A percentile compares a stretch with the other conserved stretches of the same genome.
phyloP scores from a whole-genome alignment of 2,329 filamentous ascomycete species.

The Cladophialophora psammophila region DNA sequence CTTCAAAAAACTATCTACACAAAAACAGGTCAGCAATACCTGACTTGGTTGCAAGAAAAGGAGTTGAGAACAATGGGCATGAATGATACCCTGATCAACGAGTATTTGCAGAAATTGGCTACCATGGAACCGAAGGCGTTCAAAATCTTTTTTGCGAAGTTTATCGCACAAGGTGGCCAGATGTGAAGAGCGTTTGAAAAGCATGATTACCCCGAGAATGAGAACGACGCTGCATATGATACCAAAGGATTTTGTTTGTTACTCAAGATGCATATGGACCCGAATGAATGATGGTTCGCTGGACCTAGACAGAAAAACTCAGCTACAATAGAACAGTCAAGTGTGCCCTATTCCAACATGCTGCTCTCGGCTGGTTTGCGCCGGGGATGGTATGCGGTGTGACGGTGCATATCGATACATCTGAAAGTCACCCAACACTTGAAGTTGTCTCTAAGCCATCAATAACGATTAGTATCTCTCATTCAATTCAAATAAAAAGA shows the following conservation, averaged over 20 bases:
- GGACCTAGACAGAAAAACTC: slow-evolving; percentile 16
- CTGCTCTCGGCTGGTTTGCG: background rate
- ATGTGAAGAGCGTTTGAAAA: slow-evolving; percentile 28
- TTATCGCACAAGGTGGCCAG: slow-evolving; percentile 40
- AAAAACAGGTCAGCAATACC: slow-evolving; percentile 85
- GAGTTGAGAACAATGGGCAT: slow-evolving; percentile 59
- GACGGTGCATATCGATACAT: background rate
- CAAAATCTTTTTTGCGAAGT: slow-evolving; percentile 56
- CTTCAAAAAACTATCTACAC: slow-evolving; percentile 89
- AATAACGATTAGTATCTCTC: background rate
- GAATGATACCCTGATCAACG: slow-evolving; percentile 54
- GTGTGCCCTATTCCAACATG: background rate
- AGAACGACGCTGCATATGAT: slow-evolving; percentile 33
- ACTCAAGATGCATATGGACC: slow-evolving; percentile 10
- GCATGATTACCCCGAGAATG: slow-evolving; percentile 15
- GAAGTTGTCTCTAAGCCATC: background rate
- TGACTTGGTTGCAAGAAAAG: slow-evolving; percentile 57
- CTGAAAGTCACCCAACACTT: background rate
- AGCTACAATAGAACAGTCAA: background rate
- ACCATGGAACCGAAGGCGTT: slow-evolving; percentile 55
- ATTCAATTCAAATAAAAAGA: background rate
- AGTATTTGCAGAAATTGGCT: slow-evolving; percentile 55
- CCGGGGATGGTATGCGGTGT: background rate
- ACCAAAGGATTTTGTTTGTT: slow-evolving; percentile 30
- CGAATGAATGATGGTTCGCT: background rate